Percentiles rank a stretch among this genome's conserved stretches.
phyloP scores from a whole-genome alignment of 2,329 filamentous ascomycete genomes.

The Xylaria sp. region DNA sequence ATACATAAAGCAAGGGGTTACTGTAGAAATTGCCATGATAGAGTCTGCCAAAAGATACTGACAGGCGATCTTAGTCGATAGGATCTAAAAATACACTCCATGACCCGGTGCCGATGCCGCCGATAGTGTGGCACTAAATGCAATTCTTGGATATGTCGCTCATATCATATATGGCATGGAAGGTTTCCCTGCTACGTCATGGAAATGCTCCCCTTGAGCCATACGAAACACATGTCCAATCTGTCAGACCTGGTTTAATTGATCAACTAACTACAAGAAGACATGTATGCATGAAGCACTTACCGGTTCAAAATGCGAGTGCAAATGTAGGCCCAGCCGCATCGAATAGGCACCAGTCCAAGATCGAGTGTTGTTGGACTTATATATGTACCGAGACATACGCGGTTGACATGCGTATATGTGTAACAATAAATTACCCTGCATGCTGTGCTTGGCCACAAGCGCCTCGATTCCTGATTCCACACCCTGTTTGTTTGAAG shows the following conservation, averaged over 20 bases:
- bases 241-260: not conserved
- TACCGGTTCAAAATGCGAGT: not conserved
- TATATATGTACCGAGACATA: conserved; percentile 3
- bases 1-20: not conserved
- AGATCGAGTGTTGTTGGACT: not conserved
- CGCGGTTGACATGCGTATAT: not conserved
- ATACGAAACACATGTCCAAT: not conserved
- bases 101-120: not conserved
- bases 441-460: conserved; percentile 1
- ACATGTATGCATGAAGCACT: not conserved
- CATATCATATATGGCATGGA: not conserved
- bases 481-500: not conserved
- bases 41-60: not conserved
- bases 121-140: conserved; percentile 7
- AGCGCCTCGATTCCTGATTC: conserved; percentile 3
- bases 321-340: not conserved
- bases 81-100: conserved; percentile 1
- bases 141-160: not conserved
- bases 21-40: not conserved
- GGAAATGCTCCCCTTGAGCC: not conserved
- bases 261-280: too few relatives aligned
- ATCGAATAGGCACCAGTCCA: not conserved
- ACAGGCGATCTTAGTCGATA: not conserved
- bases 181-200: conserved; percentile 10
- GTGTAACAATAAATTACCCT: conserved; percentile 1